These are phyloP conservation scores for Ophiocordyceps sinensis DNA, from an alignment of 2,329 filamentous ascomycete genomes.

Conservation along the genomic window DNA sequence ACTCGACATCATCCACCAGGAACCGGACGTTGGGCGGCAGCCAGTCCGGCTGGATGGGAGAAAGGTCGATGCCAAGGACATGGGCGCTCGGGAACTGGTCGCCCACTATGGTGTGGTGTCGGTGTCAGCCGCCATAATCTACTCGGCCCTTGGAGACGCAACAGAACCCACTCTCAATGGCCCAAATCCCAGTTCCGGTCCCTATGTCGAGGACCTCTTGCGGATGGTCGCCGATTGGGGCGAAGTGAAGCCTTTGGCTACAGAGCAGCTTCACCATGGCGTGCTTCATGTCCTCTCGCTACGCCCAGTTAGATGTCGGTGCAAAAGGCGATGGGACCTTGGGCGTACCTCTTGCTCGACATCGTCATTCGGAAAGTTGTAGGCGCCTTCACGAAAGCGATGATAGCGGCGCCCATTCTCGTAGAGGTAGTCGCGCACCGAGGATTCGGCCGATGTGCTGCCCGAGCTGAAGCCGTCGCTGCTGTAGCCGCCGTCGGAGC, in stretches of 20 bases:
- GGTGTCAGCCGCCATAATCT: neutral
- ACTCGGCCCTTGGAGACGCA: neutral
- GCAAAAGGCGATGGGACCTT: neutral
- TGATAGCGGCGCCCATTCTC: conserved; percentile 48
- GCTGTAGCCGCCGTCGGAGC: conserved; percentile 22
- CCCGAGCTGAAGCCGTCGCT: conserved; percentile 20
- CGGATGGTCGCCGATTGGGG: conserved; percentile 30
- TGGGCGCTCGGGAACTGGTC: conserved; percentile 27
- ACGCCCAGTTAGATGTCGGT: neutral
- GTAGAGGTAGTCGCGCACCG: conserved; percentile 33
- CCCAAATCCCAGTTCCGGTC: conserved; percentile 45
- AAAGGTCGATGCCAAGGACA: conserved; percentile 30
- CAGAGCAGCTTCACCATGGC: conserved; percentile 34
- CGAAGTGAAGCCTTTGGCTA: conserved; percentile 33
- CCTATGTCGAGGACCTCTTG: conserved; percentile 42
- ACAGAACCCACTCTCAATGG: conserved; percentile 32
- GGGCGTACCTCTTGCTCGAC: conserved; percentile 33
- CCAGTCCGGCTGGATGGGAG: conserved; percentile 34
- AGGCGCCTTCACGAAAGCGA: conserved; percentile 36
- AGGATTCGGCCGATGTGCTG: conserved; percentile 23
- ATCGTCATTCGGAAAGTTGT: conserved; percentile 47
- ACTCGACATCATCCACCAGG: conserved; percentile 43
- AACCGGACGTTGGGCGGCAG: conserved; percentile 41
- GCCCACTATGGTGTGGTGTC: conserved; percentile 22
- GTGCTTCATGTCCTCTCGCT: conserved; percentile 40